Percentiles rank a stretch among this genome's conserved stretches.
phyloP scores from a whole-genome alignment of 2,329 filamentous ascomycete genomes.

The Penicillium palitans region DNA sequence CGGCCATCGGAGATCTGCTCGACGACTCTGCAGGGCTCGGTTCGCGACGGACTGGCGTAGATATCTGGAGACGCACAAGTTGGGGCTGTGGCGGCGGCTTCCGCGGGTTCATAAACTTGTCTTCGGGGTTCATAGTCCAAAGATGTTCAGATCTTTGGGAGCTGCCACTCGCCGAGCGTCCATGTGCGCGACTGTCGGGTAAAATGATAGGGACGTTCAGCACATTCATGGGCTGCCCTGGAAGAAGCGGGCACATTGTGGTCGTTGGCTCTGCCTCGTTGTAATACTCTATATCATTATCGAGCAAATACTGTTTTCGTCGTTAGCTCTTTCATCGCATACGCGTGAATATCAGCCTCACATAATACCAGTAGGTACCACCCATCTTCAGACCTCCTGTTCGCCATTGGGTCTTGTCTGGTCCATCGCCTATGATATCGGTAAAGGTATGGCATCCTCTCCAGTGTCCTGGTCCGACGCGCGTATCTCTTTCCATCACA shows the following conservation, averaged over 20 bases:
- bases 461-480: conserved; percentile 76
- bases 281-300: conserved; percentile 74
- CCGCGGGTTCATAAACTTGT: conserved; percentile 72
- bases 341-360: conserved; percentile 42
- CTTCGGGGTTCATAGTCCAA: conserved; percentile 74
- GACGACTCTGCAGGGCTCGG: conserved; percentile 29
- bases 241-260: conserved; percentile 77
- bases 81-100: conserved; percentile 56
- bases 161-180: conserved; percentile 66
- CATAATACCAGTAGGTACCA: conserved; percentile 92
- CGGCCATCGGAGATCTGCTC: conserved; percentile 29
- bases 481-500: conserved; percentile 75
- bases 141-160: conserved; percentile 58
- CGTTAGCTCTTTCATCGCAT: conserved; percentile 25
- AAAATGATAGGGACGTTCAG: conserved; percentile 74
- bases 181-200: conserved; percentile 48
- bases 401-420: conserved; percentile 58
- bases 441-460: conserved; percentile 83
- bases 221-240: conserved; percentile 83
- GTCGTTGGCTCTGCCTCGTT: conserved; percentile 73
- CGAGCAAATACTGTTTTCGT: conserved; percentile 70
- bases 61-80: conserved; percentile 48
- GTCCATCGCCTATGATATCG: conserved; percentile 80
- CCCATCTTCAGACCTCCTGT: conserved; percentile 88
- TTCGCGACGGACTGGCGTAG: conserved; percentile 36